phyloP scores from a whole-genome alignment of 495 filamentous ascomycete genomes.

The Podospora pseudoanserina region DNA sequence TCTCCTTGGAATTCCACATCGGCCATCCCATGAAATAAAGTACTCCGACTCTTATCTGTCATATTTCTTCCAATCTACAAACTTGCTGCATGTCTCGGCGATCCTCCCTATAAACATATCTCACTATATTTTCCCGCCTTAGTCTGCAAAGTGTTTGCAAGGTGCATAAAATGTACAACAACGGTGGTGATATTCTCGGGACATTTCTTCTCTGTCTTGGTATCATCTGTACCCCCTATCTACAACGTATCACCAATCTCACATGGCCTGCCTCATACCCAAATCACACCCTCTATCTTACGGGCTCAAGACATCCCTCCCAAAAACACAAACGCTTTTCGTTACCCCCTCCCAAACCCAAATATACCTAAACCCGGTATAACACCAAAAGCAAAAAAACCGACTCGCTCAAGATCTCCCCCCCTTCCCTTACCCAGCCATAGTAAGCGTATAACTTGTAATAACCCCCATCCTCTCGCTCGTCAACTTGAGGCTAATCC shows the following conservation, averaged over 20 bases:
- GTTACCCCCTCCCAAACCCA: neutral
- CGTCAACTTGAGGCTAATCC: slow-evolving; percentile 79
- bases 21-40: too few species aligned
- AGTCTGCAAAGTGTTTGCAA: too few species aligned
- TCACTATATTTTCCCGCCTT: too few species aligned
- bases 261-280: neutral
- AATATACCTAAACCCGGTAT: neutral
- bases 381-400: neutral
- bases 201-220: neutral
- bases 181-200: neutral
- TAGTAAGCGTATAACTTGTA: slow-evolving; percentile 52
- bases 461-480: slow-evolving; percentile 88
- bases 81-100: too few species aligned
- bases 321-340: neutral
- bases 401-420: neutral
- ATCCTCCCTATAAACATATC: too few species aligned
- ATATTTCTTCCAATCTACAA: too few species aligned
- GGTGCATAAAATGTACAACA: too few species aligned
- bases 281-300: neutral
- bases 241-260: neutral
- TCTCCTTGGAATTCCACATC: too few species aligned
- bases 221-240: neutral
- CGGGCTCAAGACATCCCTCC: neutral
- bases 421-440: slow-evolving; percentile 30
- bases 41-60: too few species aligned